phyloP scores from a whole-genome alignment of 2,329 filamentous ascomycete species.

The Sporothrix luriei region DNA sequence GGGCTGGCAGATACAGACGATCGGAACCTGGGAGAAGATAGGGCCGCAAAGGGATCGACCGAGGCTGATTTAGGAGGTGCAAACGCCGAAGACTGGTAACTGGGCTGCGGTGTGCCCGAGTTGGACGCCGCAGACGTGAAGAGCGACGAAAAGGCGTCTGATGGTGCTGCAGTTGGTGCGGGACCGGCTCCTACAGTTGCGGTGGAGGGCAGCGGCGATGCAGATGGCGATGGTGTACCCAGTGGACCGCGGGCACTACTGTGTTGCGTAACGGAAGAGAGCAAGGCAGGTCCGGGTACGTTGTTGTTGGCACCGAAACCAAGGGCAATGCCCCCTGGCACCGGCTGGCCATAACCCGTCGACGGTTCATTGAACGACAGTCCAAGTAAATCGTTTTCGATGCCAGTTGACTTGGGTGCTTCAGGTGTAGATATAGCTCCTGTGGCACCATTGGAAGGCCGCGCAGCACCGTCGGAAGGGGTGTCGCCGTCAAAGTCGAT shows the following conservation, averaged over 20 bases:
- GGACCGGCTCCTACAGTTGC: conserved; percentile 45
- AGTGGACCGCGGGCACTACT: conserved; percentile 57
- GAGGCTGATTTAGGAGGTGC: conserved; percentile 48
- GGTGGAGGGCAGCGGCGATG: not conserved
- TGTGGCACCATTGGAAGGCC: conserved; percentile 50
- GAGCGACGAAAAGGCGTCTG: conserved; percentile 50
- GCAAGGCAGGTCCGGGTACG: conserved; percentile 64
- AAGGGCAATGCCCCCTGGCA: conserved; percentile 76
- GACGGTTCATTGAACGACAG: conserved; percentile 72
- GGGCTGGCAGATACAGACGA: conserved; percentile 45
- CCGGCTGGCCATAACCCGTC: conserved; percentile 61
- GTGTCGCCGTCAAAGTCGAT: conserved; percentile 82
- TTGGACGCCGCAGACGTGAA: conserved; percentile 58
- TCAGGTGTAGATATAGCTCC: conserved; percentile 40
- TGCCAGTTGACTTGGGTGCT: conserved; percentile 60
- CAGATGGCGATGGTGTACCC: conserved; percentile 36
- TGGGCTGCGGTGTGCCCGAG: conserved; percentile 56
- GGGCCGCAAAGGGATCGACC: conserved; percentile 57
- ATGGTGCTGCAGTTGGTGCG: not conserved
- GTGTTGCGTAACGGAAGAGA: conserved; percentile 65
- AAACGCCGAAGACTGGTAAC: conserved; percentile 52
- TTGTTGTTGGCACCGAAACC: conserved; percentile 72
- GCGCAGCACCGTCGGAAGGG: conserved; percentile 43
- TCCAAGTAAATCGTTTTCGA: conserved; percentile 90
- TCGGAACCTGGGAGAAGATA: conserved; percentile 48